phyloP scores from a whole-genome alignment of 495 filamentous ascomycete species.

The Chaetomidium leptoderma region DNA sequence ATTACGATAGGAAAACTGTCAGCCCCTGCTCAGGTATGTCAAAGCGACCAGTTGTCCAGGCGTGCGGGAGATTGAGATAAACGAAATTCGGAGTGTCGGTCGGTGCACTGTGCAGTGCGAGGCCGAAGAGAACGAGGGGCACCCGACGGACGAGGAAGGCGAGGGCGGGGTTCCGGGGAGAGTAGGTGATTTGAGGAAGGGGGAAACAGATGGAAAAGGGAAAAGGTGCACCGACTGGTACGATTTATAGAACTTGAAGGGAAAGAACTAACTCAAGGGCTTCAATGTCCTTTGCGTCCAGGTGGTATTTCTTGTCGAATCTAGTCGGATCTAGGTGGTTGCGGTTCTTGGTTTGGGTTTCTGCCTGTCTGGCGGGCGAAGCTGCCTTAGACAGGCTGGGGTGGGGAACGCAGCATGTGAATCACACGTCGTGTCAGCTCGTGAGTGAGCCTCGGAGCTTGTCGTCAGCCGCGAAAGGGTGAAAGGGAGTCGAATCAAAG shows the following conservation, averaged over 20 bases:
- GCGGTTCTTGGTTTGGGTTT: constrained; percentile 16
- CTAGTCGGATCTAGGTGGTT: neutral
- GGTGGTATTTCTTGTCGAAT: neutral
- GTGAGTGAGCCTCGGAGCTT: constrained; percentile 19
- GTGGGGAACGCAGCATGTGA: constrained; percentile 16
- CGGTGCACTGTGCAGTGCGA: neutral
- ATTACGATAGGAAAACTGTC: constrained; percentile 39
- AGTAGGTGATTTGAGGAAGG: neutral
- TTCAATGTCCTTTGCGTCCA: neutral
- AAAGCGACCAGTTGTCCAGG: constrained; percentile 26
- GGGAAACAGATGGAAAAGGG: constrained; percentile 7
- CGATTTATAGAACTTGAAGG: neutral
- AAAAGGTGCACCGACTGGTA: constrained; percentile 4
- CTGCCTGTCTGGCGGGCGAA: constrained; percentile 13
- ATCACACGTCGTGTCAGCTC: constrained; percentile 25
- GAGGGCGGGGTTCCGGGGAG: neutral
- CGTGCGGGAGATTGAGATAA: neutral
- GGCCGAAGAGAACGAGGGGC: constrained; percentile 10
- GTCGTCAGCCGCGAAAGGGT: constrained; percentile 8
- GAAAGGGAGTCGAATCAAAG: constrained; percentile 2
- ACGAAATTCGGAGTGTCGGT: neutral
- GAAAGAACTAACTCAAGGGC: constrained; percentile 12
- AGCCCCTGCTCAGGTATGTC: constrained; percentile 35
- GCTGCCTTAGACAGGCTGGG: constrained; percentile 27
- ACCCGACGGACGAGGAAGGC: constrained; percentile 4